Base-by-base conservation (phyloP, 306 rosid genomes). In the Lupinus albus region DNA sequence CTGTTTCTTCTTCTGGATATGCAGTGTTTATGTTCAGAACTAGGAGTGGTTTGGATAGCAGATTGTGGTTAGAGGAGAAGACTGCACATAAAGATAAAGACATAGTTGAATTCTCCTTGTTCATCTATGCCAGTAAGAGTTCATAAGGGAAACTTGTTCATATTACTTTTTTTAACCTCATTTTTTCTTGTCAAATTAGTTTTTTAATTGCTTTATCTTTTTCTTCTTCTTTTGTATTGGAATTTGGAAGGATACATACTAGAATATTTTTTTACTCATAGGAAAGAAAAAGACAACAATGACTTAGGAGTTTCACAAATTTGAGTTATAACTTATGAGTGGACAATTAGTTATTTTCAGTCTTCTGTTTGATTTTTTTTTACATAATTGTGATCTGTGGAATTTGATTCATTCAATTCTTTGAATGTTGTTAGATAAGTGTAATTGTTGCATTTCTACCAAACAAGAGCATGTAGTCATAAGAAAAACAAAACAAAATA, bases 1-100 rank as follows among this genome's bases (percentile, higher is more conserved):
- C 85, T 7, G 49, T 73, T 58, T 82, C 87, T 67, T 28, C 33
- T 28, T 1, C 2, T 28, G 88, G 93, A 0, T 73, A 48, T 75
- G 97, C 90, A 0, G 97, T 93, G 47, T 93, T 93, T 64, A 86
- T 93, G 99, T 90, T 93, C 81, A 86, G 97, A 33, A 90, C 90
- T 0, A 90, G 99, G 60, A 86, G 85, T 75, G 96, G 96, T 0
- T 83, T 88, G 83, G 99, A 89, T 61, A 88, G 92, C 78, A 80
- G 99, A 61, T 78, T 93, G 33, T 88, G 99, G 99, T 83, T 90
- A 63, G 97, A 93, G 33, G 92, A 90, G 76, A 88, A 88, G 59
- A 6, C 49, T 47, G 49, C 81, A 46, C 87, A 82, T 33, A 82
- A 87, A 63, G 88, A 84, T 60, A 83, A 78, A 49, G 95, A 86